Percentiles rank a stretch among this genome's conserved stretches.
Evolutionary conservation across 805 yeast species (phyloP).

Genomic region (Lachancea waltii): DNA sequence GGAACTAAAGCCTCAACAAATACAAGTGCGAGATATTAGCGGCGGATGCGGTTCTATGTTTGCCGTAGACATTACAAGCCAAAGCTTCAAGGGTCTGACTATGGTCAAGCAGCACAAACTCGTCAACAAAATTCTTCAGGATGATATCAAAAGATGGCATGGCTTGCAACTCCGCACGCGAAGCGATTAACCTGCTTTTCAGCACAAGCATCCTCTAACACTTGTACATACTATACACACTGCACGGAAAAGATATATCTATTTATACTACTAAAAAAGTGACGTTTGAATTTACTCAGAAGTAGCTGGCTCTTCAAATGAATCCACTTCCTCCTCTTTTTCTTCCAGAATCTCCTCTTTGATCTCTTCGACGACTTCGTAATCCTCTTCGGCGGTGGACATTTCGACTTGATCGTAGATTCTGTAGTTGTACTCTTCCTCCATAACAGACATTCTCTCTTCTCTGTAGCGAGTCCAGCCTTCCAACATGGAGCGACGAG

Average conservation of each 20-base stretch:
- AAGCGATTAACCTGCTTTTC: conserved; percentile 37
- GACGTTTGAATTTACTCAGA: too few species aligned
- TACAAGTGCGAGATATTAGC: conserved; percentile 74
- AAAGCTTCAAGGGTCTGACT: conserved; percentile 67
- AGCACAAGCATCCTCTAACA: too few species aligned
- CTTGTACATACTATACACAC: too few species aligned
- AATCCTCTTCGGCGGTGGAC: conserved; percentile 41
- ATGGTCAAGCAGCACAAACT: conserved; percentile 90
- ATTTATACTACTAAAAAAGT: too few species aligned
- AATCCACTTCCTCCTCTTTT: conserved; percentile 59
- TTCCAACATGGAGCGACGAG: conserved; percentile 71
- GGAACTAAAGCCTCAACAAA: conserved; percentile 51
- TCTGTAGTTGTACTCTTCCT: conserved; percentile 20
- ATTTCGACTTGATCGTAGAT: conserved; percentile 38
- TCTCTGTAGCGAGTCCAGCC: conserved; percentile 84
- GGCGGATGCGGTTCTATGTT: conserved; percentile 99
- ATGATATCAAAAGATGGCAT: conserved; percentile 89
- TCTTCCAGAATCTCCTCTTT: conserved; percentile 70
- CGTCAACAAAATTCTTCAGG: conserved; percentile 74
- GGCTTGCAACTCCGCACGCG: conserved; percentile 82
- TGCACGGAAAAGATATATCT: too few species aligned
- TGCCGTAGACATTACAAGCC: conserved; percentile 71
- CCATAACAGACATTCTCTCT: conserved; percentile 41
- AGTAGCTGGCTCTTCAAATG: conserved; percentile 8
- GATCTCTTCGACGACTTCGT: conserved; percentile 68